These are phyloP conservation scores for Moesziomyces globuligerus DNA, from an alignment of 1,284 basidiomycete species.

Conservation along the genomic window DNA sequence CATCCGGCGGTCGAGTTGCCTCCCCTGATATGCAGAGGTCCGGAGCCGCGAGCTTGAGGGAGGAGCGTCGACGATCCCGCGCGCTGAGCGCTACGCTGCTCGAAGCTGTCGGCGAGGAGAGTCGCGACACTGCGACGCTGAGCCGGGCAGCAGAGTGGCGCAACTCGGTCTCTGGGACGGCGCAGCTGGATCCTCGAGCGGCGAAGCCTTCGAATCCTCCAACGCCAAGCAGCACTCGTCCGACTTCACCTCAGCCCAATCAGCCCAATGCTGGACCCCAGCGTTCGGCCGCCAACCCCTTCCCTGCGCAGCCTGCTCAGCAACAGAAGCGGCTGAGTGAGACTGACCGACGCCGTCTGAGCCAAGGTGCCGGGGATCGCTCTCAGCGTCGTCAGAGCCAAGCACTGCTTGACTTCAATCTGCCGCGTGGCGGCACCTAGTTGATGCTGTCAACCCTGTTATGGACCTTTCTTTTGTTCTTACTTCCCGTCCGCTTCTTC, in stretches of 20 bases:
- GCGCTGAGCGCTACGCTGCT: conserved; percentile 37
- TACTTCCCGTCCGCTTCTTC: neutral
- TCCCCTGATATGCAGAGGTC: conserved; percentile 16
- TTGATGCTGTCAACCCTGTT: neutral
- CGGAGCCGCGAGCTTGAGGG: conserved; percentile 6
- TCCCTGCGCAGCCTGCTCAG: conserved; percentile 18
- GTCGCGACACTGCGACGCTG: conserved; percentile 5
- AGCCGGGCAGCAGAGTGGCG: conserved; percentile 43
- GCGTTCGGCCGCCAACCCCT: conserved; percentile 14
- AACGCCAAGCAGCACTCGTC: conserved; percentile 24
- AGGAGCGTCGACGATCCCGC: conserved; percentile 38
- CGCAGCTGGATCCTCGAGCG: conserved; percentile 29
- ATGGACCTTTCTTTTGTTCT: neutral
- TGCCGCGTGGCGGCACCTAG: conserved; percentile 11
- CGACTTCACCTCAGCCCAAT: conserved; percentile 25
- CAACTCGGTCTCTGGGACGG: conserved; percentile 30
- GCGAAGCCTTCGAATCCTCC: conserved; percentile 14
- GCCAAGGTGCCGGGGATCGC: conserved; percentile 44
- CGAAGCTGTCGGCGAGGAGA: conserved; percentile 37
- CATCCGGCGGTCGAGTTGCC: conserved; percentile 16
- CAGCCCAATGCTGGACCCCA: conserved; percentile 6
- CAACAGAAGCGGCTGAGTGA: conserved; percentile 32
- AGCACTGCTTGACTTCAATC: conserved; percentile 39
- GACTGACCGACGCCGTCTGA: conserved; percentile 45
- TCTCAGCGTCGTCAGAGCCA: conserved; percentile 27